These are phyloP conservation scores for Leishmania mexicana DNA, from an alignment of 208 protist genomes.

Conservation along the genomic window DNA sequence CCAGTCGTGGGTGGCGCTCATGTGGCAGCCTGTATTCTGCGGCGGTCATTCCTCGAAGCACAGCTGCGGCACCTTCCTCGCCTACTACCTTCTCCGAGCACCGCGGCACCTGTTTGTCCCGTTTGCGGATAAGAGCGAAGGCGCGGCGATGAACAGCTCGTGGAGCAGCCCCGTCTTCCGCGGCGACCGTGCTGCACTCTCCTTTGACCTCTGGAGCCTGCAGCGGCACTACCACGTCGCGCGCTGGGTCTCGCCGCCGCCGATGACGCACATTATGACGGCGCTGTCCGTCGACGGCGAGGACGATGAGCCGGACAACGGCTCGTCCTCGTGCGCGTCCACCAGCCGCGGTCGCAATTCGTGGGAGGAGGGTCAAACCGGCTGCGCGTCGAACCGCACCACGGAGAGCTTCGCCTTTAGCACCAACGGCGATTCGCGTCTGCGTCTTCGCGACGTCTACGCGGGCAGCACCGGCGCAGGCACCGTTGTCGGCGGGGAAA, in stretches of 20 bases:
- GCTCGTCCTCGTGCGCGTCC: constrained; percentile 21
- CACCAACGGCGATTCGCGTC: constrained; percentile 26
- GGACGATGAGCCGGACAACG: constrained; percentile 22
- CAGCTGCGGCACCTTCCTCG: constrained; percentile 85
- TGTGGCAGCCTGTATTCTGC: constrained; percentile 88
- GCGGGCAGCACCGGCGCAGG: background rate
- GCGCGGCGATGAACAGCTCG: constrained; percentile 65
- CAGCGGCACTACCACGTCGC: constrained; percentile 51
- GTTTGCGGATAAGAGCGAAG: constrained; percentile 47
- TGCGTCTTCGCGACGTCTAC: constrained; percentile 23
- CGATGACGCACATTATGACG: constrained; percentile 21
- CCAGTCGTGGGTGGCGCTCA: constrained; percentile 87
- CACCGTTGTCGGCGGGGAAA: background rate
- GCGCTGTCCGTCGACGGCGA: constrained; percentile 17
- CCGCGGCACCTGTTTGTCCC: constrained; percentile 67
- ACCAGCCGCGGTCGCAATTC: constrained; percentile 27
- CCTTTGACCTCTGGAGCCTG: constrained; percentile 73
- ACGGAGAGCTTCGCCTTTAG: constrained; percentile 24
- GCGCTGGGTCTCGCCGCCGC: constrained; percentile 31
- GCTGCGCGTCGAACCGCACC: constrained; percentile 30
- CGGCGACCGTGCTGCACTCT: constrained; percentile 53
- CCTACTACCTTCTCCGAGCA: constrained; percentile 81
- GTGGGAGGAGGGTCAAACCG: constrained; percentile 28
- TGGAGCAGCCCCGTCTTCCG: constrained; percentile 77
- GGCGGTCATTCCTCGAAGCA: constrained; percentile 78